Evolutionary conservation across 208 protist genomes (phyloP).

Genomic region (Giardia duodenalis): DNA sequence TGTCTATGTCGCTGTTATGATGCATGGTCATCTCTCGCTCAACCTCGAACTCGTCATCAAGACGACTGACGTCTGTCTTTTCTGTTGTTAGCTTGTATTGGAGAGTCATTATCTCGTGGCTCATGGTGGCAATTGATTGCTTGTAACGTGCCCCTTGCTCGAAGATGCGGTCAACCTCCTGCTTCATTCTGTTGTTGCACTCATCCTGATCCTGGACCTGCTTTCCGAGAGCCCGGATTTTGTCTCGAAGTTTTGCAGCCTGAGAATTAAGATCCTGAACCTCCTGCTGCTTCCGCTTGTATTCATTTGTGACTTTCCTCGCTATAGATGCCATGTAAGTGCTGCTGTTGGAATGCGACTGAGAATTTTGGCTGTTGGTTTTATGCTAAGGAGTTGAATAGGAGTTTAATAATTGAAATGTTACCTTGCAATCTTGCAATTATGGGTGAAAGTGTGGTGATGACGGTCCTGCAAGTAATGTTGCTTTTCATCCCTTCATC

Average conservation of each 20-base stretch:
- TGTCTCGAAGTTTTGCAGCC: neutral
- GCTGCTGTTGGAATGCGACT: too few relatives aligned
- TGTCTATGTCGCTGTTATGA: neutral
- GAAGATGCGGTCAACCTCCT: slow-evolving; percentile 2
- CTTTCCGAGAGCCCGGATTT: neutral
- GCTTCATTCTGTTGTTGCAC: neutral
- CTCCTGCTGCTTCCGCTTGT: neutral
- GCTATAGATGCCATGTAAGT: neutral
- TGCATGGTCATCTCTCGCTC: neutral
- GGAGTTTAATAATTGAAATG: too few relatives aligned
- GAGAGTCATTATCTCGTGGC: neutral
- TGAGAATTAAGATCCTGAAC: neutral
- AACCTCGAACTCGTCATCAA: neutral
- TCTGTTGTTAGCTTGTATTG: neutral
- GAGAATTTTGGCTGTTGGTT: too few relatives aligned
- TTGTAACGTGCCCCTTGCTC: neutral
- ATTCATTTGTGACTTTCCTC: neutral
- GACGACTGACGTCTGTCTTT: neutral
- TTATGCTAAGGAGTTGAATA: too few relatives aligned
- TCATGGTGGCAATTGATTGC: neutral
- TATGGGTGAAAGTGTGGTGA: too few relatives aligned
- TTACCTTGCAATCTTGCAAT: too few relatives aligned
- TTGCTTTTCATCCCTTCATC: too few relatives aligned
- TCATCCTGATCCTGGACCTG: neutral
- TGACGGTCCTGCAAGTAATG: too few relatives aligned